Percentiles rank a stretch among this genome's conserved stretches.
phyloP scores from a whole-genome alignment of 2,329 filamentous ascomycete genomes.

The Colletotrichum phormii region DNA sequence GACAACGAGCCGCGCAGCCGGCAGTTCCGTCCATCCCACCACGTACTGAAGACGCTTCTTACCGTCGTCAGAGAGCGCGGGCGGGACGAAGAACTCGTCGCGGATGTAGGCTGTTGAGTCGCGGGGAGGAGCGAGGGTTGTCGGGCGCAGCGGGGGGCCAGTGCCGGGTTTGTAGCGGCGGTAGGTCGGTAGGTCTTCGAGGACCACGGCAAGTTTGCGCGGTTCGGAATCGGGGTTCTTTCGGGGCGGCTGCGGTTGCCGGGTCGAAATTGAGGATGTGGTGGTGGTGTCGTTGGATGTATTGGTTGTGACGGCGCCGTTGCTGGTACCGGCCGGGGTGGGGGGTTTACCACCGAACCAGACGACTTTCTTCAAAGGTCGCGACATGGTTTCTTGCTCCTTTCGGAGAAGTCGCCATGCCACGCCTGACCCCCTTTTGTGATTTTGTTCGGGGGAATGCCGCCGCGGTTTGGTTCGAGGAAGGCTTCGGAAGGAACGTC shows the following conservation, averaged over 20 bases:
- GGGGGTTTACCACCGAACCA: slow-evolving; percentile 26
- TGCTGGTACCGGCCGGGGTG: not conserved
- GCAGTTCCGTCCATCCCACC: slow-evolving; percentile 65
- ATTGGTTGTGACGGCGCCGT: not conserved
- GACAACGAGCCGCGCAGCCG: slow-evolving; percentile 59
- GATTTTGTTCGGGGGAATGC: not conserved
- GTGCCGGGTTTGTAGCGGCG: slow-evolving; percentile 54
- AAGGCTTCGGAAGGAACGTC: not conserved
- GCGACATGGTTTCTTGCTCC: slow-evolving; percentile 22
- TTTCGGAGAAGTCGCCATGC: not conserved
- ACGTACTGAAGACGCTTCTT: slow-evolving; percentile 63
- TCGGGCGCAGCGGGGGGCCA: slow-evolving; percentile 59
- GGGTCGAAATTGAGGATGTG: not conserved
- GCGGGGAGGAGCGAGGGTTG: slow-evolving; percentile 59
- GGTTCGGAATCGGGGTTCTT: not conserved
- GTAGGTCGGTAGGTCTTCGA: slow-evolving; percentile 31
- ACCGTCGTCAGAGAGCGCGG: slow-evolving; percentile 47
- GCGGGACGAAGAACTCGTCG: slow-evolving; percentile 61
- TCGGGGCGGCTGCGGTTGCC: not conserved
- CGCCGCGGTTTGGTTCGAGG: too few relatives aligned
- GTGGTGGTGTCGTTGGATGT: not conserved
- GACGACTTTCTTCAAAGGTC: not conserved
- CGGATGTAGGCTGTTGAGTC: slow-evolving; percentile 69
- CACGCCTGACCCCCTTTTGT: not conserved
- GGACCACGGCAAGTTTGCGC: slow-evolving; percentile 30